phyloP scores from a whole-genome alignment of 2,329 filamentous ascomycete species.

The Salinomyces thailandicus region DNA sequence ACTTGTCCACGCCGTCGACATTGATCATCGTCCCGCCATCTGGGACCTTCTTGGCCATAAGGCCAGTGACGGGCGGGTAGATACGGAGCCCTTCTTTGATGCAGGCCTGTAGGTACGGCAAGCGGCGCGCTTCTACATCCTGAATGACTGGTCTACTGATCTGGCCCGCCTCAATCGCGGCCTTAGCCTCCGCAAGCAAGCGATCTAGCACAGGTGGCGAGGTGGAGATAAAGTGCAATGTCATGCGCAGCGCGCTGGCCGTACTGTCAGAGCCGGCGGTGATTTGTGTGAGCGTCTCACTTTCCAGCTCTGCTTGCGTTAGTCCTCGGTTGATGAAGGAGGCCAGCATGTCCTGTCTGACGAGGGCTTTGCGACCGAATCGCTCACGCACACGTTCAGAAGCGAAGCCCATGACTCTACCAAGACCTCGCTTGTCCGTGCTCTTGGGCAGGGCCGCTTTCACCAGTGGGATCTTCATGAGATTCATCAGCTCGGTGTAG shows the following conservation, averaged over 20 bases:
- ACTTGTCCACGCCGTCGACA: conserved; percentile 27
- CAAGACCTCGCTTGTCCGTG: conserved; percentile 37
- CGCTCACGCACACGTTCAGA: conserved; percentile 38
- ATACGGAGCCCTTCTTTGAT: conserved; percentile 39
- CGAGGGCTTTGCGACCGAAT: conserved; percentile 34
- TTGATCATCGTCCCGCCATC: conserved; percentile 25
- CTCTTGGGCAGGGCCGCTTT: conserved; percentile 34
- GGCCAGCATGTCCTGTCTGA: conserved; percentile 43
- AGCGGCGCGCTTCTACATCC: conserved; percentile 32
- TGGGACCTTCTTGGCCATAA: conserved; percentile 29
- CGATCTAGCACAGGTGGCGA: conserved; percentile 37
- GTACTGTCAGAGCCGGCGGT: conserved; percentile 50
- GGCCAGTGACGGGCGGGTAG: conserved; percentile 33
- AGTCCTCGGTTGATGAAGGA: conserved; percentile 41
- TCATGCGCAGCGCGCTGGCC: conserved; percentile 44
- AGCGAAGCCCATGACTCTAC: conserved; percentile 34
- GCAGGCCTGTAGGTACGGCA: conserved; percentile 38
- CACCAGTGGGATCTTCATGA: conserved; percentile 33
- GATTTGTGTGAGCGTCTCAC: conserved; percentile 37
- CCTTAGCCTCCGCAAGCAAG: conserved; percentile 39
- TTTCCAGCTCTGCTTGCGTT: conserved; percentile 32
- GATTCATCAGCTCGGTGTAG: conserved; percentile 32
- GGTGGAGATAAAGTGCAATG: conserved; percentile 44
- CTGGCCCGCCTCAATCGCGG: conserved; percentile 28
- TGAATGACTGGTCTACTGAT: conserved; percentile 39